These are phyloP conservation scores for Ruellia speciosa DNA, from an alignment of 305 asterid species.

Conservation along the genomic window DNA sequence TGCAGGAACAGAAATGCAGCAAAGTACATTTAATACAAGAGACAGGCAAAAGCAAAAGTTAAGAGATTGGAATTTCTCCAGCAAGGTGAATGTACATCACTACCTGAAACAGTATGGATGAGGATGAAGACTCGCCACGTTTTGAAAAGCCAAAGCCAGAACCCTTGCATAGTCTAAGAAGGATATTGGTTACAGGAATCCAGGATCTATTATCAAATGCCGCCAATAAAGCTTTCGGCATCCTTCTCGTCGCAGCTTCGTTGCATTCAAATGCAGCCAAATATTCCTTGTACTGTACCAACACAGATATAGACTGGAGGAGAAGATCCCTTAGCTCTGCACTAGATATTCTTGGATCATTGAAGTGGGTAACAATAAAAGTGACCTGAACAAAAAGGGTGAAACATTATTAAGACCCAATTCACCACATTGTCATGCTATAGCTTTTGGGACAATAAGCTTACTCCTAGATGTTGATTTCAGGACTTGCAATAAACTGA, in stretches of 20 bases:
- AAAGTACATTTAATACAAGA: conserved; percentile 15
- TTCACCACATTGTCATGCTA: not conserved
- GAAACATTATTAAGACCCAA: not conserved
- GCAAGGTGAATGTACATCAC: conserved; percentile 11
- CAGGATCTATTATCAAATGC: conserved; percentile 89
- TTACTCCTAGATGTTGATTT: not conserved
- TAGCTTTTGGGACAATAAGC: not conserved
- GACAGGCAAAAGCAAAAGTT: conserved; percentile 15
- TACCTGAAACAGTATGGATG: conserved; percentile 75
- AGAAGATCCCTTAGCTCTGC: conserved; percentile 91
- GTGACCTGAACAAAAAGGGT: conserved; percentile 54
- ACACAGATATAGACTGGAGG: conserved; percentile 84
- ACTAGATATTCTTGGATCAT: conserved; percentile 87
- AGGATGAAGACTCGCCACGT: conserved; percentile 80
- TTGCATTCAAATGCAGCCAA: conserved; percentile 81
- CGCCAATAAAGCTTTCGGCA: conserved; percentile 79
- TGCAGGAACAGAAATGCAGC: conserved; percentile 21
- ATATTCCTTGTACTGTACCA: conserved; percentile 80
- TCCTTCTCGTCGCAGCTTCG: conserved; percentile 55
- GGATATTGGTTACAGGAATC: conserved; percentile 88
- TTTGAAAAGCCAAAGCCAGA: conserved; percentile 73
- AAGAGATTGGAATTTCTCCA: not conserved
- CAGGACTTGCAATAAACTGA: not conserved
- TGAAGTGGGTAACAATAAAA: conserved; percentile 73
- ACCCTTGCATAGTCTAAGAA: conserved; percentile 75